Evolutionary conservation across 2,329 filamentous ascomycete species (phyloP).

Genomic region (Metarhizium robertsii): DNA sequence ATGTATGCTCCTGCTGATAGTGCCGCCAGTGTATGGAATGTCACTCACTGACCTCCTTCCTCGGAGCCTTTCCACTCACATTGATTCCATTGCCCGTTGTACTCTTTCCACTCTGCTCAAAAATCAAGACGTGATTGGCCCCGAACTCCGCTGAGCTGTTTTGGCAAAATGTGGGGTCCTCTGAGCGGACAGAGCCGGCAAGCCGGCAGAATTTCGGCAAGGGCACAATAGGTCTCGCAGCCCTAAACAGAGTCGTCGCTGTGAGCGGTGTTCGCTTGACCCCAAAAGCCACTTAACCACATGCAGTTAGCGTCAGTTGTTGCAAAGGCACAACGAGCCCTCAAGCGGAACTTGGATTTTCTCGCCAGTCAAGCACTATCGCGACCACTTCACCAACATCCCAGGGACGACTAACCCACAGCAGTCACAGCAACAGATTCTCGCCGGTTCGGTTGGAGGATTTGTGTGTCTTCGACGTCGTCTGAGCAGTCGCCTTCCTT

Average conservation of each 20-base stretch:
- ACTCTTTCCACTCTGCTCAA: no score
- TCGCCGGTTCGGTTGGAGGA: slow-evolving; percentile 27
- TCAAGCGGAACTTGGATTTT: slow-evolving; percentile 31
- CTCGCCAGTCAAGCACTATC: slow-evolving; percentile 27
- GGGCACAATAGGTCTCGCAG: slow-evolving; percentile 27
- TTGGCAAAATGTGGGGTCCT: not conserved
- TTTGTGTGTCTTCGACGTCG: slow-evolving; percentile 25
- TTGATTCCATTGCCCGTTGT: no score
- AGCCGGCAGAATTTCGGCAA: slow-evolving; percentile 22
- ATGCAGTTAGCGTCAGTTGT: slow-evolving; percentile 22
- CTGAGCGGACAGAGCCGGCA: no score
- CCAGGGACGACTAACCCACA: slow-evolving; percentile 32
- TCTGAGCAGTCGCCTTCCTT: slow-evolving; percentile 25
- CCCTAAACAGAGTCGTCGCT: slow-evolving; percentile 26
- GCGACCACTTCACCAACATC: slow-evolving; percentile 29
- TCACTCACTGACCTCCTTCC: no score
- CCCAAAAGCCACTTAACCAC: slow-evolving; percentile 18
- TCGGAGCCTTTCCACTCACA: no score
- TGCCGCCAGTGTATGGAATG: no score
- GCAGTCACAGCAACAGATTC: slow-evolving; percentile 31
- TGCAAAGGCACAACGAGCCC: slow-evolving; percentile 31
- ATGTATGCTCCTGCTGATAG: no score
- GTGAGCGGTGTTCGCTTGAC: slow-evolving; percentile 26
- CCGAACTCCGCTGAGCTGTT: not conserved
- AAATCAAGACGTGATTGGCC: not conserved